phyloP scores from a whole-genome alignment of 148 eudicot genomes.

The Simmondsia chinensis region DNA sequence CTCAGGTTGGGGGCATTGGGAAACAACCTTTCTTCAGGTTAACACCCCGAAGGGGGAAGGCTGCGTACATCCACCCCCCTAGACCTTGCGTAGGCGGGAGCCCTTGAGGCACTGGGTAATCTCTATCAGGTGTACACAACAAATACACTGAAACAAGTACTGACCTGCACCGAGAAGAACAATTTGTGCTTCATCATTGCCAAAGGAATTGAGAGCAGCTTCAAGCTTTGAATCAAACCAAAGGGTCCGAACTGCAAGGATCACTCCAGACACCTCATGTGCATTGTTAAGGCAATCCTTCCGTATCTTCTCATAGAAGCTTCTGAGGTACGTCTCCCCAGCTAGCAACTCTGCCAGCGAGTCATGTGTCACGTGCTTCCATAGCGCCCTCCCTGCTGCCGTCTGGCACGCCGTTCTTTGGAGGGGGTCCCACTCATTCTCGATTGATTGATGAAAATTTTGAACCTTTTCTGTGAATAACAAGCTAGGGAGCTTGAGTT shows the following conservation, averaged over 20 bases:
- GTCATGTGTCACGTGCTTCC: conserved; percentile 83
- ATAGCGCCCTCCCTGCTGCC: conserved; percentile 86
- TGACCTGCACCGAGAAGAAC: conserved; percentile 95
- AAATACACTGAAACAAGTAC: no score
- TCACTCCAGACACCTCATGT: conserved; percentile 79
- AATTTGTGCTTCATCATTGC: conserved; percentile 45
- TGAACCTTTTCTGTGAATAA: conserved; percentile 22
- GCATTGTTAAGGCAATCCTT: conserved; percentile 61
- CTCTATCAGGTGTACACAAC: no score
- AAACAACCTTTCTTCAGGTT: no score
- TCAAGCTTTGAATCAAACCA: conserved; percentile 88
- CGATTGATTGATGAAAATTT: conserved; percentile 48
- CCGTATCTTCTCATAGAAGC: conserved; percentile 68
- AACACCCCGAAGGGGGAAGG: no score
- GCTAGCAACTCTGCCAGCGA: conserved; percentile 76
- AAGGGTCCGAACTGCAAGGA: conserved; percentile 81
- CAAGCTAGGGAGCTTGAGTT: conserved; percentile 43
- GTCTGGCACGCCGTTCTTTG: conserved; percentile 79
- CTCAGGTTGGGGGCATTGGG: no score
- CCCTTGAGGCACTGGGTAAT: no score
- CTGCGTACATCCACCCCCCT: no score
- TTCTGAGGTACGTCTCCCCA: conserved; percentile 61
- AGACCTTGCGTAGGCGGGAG: no score
- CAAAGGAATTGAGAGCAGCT: conserved; percentile 51
- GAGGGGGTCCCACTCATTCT: conserved; percentile 54